Evolutionary conservation across 495 filamentous ascomycete species (phyloP).

Genomic region (Thermothielavioides terrestris): DNA sequence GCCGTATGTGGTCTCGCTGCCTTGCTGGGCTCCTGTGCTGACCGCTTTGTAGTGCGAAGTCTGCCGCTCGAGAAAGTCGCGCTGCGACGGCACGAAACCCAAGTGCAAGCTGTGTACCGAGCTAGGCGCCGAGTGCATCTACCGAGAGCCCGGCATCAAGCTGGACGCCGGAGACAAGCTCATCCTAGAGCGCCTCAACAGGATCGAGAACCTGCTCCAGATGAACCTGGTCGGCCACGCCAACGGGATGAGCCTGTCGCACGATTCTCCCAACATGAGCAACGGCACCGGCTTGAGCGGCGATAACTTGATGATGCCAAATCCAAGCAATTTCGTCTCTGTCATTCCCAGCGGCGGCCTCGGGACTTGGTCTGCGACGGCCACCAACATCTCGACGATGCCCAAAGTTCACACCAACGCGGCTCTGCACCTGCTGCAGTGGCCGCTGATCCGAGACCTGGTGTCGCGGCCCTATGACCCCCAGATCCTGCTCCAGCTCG

Average conservation of each 20-base stretch:
- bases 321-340: slow-evolving; percentile 40
- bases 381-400: slow-evolving; percentile 67
- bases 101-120: slow-evolving; percentile 79
- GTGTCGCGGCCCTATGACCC: slow-evolving; percentile 70
- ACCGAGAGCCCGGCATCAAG: slow-evolving; percentile 79
- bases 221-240: slow-evolving; percentile 47
- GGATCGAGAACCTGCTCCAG: slow-evolving; percentile 71
- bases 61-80: slow-evolving; percentile 72
- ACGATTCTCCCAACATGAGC: slow-evolving; percentile 61
- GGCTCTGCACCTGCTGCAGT: slow-evolving; percentile 67
- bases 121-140: slow-evolving; percentile 72
- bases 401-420: slow-evolving; percentile 75
- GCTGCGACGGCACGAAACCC: slow-evolving; percentile 74
- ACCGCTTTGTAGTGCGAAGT: slow-evolving; percentile 62
- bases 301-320: slow-evolving; percentile 50
- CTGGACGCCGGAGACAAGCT: slow-evolving; percentile 79
- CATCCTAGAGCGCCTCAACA: slow-evolving; percentile 65
- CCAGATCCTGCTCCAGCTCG: slow-evolving; percentile 69
- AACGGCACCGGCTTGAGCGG: slow-evolving; percentile 58
- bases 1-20: slow-evolving; percentile 45
- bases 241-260: slow-evolving; percentile 35
- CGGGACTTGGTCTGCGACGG: slow-evolving; percentile 59
- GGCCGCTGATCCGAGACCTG: slow-evolving; percentile 69
- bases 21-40: slow-evolving; percentile 11
- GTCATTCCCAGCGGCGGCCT: slow-evolving; percentile 57